Base-by-base conservation (phyloP, 1,139 yeast species). In the Saccharomyces hybrid region DNA sequence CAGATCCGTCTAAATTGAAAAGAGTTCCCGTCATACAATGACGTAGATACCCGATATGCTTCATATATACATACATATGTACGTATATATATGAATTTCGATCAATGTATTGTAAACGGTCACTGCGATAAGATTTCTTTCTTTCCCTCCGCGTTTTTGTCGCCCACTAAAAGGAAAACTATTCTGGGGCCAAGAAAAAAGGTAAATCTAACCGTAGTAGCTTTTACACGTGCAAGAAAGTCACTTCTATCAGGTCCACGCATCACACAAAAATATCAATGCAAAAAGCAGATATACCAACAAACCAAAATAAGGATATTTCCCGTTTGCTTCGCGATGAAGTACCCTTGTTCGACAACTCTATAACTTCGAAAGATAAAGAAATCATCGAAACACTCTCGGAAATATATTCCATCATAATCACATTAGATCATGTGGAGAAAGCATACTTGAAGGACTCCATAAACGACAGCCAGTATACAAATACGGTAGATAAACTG, bases 361-460 rank as follows among this genome's bases (percentile, higher is more conserved):
- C 54, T 67, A 78, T 61, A 73, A 75, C 58, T 63, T 80, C 78
- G 11, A 73, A 77, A 52, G 83, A 85, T 58, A 78, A 86, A 54
- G 83, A 83, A 53, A 75, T 79, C 0, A 78, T 78, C 60, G 95
- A 89, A 59, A 75, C 87, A 1, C 70, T 88, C 25, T 86, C 93
- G 0, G 98, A 91, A 69, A 73, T 91, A 29, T 90, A 84, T 69
- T 86, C 96, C 9, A 86, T 93, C 28, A 76, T 93, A 16, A 81
- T 86, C 2, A 83, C 88, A 2, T 73, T 93, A 13, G 96, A 93
- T 66, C 79, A 84, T 66, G 77, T 93, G 8, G 99, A 93, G 65
- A 86, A 81, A 62, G 82, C 95, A 1, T 91, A 80, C 65, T 71
- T 88, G 31, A 84, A 87, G 57, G 97, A 91, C 67, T 78, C 80